Evolutionary conservation across 768 basidiomycete species (phyloP), one percentile per base, ranked within the genome.

Genomic region (Boletus patriciae): DNA sequence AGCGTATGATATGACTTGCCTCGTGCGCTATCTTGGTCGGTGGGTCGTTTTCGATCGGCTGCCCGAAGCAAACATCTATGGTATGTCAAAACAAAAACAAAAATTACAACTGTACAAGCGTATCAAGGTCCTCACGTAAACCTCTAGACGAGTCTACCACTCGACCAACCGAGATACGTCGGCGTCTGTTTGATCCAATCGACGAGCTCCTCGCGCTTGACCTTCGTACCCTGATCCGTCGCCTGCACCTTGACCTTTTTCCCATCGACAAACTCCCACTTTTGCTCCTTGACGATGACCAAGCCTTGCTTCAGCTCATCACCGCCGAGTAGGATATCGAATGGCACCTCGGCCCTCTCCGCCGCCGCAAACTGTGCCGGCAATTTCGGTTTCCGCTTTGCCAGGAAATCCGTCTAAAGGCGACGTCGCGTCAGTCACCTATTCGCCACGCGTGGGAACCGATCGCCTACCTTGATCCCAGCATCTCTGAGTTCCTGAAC

Each of bases 251-350:
- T 82, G 42, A 67, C 77, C 74, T 89, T 92, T 75, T 83, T 81
- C 40, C 88, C 90, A 37, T 86, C 84, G 12, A 84, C 78, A 23
- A 90, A 64, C 65, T 89, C 83, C 90, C 90, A 92, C 49, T 74
- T 81, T 72, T 98, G 96, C 71, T 95, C 88, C 76, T 98, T 98
- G 54, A 99, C 90, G 37, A 86, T 83, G 31, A 97, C 93, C 38
- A 89, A 74, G 5, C 96, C 97, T 45, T 83, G 81, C 66, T 85
- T 86, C 54, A 94, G 75, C 76, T 99, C 96, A 54, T 90, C 87
- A 1, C 81, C 82, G 10, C 94, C 95, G n/a, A 98, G 76, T 61
- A 98, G 91, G 54, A 98, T 81, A 2, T 90, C 94, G 72, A 93
- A 97, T 0, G 95, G 96, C 41, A 92, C 92, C 61, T 92, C 88